These are phyloP conservation scores for Colletotrichum cordylinicola DNA, from an alignment of 2,329 filamentous ascomycete species.

Conservation along the genomic window DNA sequence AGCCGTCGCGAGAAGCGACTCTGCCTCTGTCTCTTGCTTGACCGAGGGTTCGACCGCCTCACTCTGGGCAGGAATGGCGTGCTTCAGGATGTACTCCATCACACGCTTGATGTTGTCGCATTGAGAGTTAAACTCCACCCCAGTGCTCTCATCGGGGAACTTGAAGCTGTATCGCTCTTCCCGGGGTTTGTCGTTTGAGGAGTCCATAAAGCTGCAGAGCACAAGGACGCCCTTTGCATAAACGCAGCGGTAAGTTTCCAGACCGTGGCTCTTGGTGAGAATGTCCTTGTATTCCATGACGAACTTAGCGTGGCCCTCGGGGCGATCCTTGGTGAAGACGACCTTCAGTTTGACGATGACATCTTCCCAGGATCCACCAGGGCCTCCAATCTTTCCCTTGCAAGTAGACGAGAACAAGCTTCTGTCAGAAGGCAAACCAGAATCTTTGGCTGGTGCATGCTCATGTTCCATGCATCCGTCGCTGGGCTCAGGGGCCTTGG, in stretches of 20 bases:
- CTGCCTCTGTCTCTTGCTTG: not conserved
- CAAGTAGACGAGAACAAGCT: not conserved
- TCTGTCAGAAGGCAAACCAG: not conserved
- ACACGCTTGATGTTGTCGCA: not conserved
- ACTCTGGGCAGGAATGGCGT: not conserved
- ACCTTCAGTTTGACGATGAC: not conserved
- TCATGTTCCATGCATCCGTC: not conserved
- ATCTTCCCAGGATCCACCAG: not conserved
- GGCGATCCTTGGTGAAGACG: not conserved
- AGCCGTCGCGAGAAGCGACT: not conserved
- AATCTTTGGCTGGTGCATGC: not conserved
- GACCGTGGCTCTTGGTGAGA: not conserved
- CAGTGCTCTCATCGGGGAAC: not conserved
- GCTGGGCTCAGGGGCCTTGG: not conserved
- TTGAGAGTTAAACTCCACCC: not conserved
- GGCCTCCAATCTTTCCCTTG: not conserved
- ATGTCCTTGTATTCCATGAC: not conserved
- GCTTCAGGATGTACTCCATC: not conserved
- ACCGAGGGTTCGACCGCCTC: not conserved
- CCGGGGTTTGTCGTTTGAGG: not conserved
- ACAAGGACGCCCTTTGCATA: not conserved
- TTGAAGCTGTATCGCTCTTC: not conserved
- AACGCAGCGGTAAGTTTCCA: not conserved
- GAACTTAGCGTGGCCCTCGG: not conserved
- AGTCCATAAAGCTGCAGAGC: not conserved